Percentiles rank a stretch among this genome's conserved stretches.
Evolutionary conservation across 495 filamentous ascomycete species (phyloP).

Genomic region (Neurospora sp.): DNA sequence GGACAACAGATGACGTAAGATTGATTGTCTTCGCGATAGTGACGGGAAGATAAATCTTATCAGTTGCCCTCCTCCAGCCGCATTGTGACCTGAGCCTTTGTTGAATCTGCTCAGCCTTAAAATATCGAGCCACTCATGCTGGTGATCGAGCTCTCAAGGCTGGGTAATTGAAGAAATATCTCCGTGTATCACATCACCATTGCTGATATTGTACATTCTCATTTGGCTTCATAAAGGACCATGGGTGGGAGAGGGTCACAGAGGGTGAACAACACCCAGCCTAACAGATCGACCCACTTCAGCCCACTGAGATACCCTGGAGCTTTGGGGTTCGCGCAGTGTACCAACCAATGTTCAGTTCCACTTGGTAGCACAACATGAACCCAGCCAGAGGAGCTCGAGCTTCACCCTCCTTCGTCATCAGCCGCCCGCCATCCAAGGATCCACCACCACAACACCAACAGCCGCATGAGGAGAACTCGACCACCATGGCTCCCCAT

Average conservation of each 20-base stretch:
- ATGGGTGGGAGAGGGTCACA: background rate
- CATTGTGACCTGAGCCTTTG: background rate
- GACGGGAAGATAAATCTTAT: background rate
- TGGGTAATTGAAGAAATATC: background rate
- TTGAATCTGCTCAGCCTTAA: background rate
- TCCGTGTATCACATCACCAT: background rate
- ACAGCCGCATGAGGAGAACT: constrained; percentile 36
- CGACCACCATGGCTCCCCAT: constrained; percentile 51
- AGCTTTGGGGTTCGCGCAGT: background rate
- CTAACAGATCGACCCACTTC: background rate
- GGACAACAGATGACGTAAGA: background rate
- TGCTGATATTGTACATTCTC: background rate
- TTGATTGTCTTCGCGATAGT: background rate
- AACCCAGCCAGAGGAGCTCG: background rate
- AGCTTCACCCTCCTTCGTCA: constrained; percentile 2
- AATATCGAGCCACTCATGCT: background rate
- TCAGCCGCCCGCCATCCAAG: constrained; percentile 1
- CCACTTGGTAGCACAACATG: background rate
- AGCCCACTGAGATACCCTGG: background rate
- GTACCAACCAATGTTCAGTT: background rate
- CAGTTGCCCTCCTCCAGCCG: background rate
- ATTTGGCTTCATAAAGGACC: background rate
- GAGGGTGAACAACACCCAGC: background rate
- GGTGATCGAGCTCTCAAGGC: background rate
- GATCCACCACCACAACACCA: constrained; percentile 3